These are phyloP conservation scores for Ilyonectria destructans DNA, from an alignment of 2,329 filamentous ascomycete genomes.

Conservation along the genomic window DNA sequence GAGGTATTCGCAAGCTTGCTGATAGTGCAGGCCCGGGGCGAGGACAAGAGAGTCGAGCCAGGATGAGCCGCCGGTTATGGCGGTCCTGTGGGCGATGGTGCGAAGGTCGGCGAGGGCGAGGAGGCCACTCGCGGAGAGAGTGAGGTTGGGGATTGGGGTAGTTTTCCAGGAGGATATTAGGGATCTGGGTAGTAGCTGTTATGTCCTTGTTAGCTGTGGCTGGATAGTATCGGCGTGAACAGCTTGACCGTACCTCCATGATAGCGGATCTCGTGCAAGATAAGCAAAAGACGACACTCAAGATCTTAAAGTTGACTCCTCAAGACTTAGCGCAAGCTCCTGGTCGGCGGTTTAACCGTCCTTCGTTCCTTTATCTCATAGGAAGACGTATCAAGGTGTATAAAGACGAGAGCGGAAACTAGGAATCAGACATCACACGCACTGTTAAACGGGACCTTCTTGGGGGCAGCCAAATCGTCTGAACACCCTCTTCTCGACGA, in stretches of 20 bases:
- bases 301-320: not conserved
- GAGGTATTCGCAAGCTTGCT: conserved; percentile 70
- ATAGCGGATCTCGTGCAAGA: not conserved
- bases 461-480: conserved; percentile 22
- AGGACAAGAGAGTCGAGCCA: conserved; percentile 72
- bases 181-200: conserved; percentile 30
- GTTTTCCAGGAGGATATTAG: conserved; percentile 61
- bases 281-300: not conserved
- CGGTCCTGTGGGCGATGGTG: conserved; percentile 70
- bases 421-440: conserved; percentile 21
- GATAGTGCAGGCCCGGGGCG: conserved; percentile 74
- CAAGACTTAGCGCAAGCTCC: not conserved
- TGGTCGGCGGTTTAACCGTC: not conserved
- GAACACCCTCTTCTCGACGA: not conserved
- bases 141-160: conserved; percentile 62
- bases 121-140: conserved; percentile 68
- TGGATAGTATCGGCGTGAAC: not conserved
- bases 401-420: not conserved
- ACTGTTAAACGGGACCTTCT: not conserved
- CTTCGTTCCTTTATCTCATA: not conserved
- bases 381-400: not conserved
- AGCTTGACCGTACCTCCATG: not conserved
- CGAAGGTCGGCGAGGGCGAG: conserved; percentile 73
- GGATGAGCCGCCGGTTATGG: conserved; percentile 69
- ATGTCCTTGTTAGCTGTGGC: conserved; percentile 4